These are phyloP conservation scores for Baorangia bicolor DNA, from an alignment of 768 basidiomycete species.

Conservation along the genomic window DNA sequence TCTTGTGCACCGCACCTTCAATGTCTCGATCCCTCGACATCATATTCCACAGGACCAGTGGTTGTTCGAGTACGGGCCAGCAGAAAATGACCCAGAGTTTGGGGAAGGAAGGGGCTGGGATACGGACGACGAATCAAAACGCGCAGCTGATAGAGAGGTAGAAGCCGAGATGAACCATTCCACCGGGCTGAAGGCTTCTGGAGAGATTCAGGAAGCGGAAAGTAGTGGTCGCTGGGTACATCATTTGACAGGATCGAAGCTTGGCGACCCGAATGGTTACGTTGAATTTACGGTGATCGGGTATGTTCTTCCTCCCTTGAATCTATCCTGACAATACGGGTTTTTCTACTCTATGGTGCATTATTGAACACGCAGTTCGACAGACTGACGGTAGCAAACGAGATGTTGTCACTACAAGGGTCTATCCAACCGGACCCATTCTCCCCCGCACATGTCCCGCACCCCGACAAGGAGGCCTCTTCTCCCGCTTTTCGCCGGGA, in stretches of 20 bases:
- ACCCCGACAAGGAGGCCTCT: constrained; percentile 13
- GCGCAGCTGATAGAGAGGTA: not conserved
- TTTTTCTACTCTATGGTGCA: not conserved
- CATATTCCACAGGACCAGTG: constrained; percentile 82
- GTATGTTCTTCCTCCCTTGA: constrained; percentile 31
- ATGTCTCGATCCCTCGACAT: constrained; percentile 89
- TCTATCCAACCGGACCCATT: constrained; percentile 79
- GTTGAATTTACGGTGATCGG: constrained; percentile 88
- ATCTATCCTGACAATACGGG: not conserved
- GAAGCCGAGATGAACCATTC: constrained; percentile 14
- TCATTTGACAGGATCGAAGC: constrained; percentile 58
- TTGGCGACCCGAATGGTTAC: constrained; percentile 68
- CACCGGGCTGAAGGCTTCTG: not conserved
- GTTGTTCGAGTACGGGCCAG: constrained; percentile 84
- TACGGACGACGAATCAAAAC: constrained; percentile 17
- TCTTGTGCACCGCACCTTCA: constrained; percentile 89
- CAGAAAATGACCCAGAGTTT: constrained; percentile 78
- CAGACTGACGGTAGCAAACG: constrained; percentile 86
- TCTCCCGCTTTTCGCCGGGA: constrained; percentile 1
- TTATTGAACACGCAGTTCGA: constrained; percentile 7
- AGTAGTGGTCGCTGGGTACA: constrained; percentile 79
- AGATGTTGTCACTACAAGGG: constrained; percentile 88
- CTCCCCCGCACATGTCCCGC: constrained; percentile 53
- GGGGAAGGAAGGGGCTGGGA: constrained; percentile 37
- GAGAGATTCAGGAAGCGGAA: constrained; percentile 36